Conservation (phyloP, 768 basidiomycete species). For the Mycena epipterygia region DNA sequence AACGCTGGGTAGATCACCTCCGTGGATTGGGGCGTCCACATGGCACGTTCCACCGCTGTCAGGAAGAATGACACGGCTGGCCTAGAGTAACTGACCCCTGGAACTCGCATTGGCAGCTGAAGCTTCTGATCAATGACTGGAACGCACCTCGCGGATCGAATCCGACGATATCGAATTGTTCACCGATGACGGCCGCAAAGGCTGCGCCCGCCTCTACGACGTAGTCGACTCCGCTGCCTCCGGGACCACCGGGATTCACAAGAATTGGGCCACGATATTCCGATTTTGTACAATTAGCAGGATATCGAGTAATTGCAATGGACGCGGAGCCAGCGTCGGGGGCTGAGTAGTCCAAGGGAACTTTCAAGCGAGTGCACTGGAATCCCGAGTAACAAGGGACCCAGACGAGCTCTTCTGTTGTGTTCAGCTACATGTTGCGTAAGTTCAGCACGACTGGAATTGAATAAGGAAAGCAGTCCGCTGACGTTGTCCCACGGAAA, state of each 20-base stretch:
- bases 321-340: background rate
- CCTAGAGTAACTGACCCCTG: background rate
- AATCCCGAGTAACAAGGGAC: no score
- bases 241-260: no score
- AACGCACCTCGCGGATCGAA: slow-evolving; percentile 26
- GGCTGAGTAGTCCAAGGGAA: slow-evolving; percentile 14
- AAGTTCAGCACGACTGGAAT: no score
- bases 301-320: slow-evolving; percentile 16
- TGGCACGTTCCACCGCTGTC: slow-evolving; percentile 5
- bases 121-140: background rate
- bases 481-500: no score
- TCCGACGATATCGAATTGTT: slow-evolving; percentile 17
- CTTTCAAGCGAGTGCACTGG: no score
- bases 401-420: no score
- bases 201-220: background rate
- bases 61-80: background rate
- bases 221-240: no score
- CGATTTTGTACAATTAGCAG: background rate
- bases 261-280: slow-evolving; percentile 18
- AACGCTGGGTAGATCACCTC: slow-evolving; percentile 1
- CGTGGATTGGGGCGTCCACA: background rate
- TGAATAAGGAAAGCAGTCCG: no score
- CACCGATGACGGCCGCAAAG: background rate
- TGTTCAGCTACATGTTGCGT: no score
- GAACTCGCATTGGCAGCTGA: no score